Evolutionary conservation across 352 stramenopile genomes (phyloP).

Genomic region (Globisporangium solare): DNA sequence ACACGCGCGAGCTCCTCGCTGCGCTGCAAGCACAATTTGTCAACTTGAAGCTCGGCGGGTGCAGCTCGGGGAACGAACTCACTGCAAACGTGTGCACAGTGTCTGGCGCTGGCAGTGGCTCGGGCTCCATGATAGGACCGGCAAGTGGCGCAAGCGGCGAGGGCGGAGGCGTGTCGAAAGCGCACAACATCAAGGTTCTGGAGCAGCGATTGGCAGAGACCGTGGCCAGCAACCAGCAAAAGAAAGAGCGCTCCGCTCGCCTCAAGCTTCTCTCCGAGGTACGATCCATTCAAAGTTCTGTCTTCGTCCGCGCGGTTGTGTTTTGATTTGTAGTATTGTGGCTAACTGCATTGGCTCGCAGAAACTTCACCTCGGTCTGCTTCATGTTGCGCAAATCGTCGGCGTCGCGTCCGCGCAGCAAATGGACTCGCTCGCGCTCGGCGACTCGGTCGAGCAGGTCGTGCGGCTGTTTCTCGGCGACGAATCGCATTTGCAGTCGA

Average conservation of each 20-base stretch:
- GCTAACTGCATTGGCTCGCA: slow-evolving; percentile 5
- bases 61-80: slow-evolving; percentile 16
- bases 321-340: background rate
- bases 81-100: slow-evolving; percentile 5
- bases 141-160: background rate
- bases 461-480: slow-evolving; percentile 74
- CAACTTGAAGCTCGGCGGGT: slow-evolving; percentile 69
- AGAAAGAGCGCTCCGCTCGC: slow-evolving; percentile 57
- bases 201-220: slow-evolving; percentile 61
- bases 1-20: slow-evolving; percentile 56
- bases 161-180: slow-evolving; percentile 20
- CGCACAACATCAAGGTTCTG: slow-evolving; percentile 56
- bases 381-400: slow-evolving; percentile 75
- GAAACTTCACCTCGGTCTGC: slow-evolving; percentile 68
- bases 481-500: slow-evolving; percentile 55
- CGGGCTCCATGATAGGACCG: background rate
- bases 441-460: slow-evolving; percentile 70
- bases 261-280: slow-evolving; percentile 63
- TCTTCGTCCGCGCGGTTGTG: background rate
- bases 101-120: background rate
- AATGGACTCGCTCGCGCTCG: slow-evolving; percentile 57
- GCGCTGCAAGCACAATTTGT: slow-evolving; percentile 54
- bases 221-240: slow-evolving; percentile 47
- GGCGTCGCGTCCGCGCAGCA: slow-evolving; percentile 37
- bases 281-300: background rate